These are phyloP conservation scores for Fusarium sp. DNA, from an alignment of 2,329 filamentous ascomycete species.

Conservation along the genomic window DNA sequence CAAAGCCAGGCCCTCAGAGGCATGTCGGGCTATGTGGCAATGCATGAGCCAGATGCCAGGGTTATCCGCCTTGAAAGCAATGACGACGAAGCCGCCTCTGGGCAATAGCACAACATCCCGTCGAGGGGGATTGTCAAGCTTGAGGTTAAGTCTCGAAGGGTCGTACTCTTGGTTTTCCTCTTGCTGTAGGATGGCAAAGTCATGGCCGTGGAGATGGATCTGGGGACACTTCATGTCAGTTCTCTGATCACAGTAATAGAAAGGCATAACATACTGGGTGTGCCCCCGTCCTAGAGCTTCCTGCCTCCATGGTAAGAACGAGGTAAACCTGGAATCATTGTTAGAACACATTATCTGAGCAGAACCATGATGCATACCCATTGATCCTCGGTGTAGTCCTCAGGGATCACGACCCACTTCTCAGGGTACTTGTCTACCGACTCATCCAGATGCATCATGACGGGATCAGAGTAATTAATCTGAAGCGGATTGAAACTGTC, in stretches of 20 bases:
- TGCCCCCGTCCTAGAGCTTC: constrained; percentile 7
- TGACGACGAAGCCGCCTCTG: constrained; percentile 59
- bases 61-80: constrained; percentile 65
- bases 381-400: constrained; percentile 38
- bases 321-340: constrained; percentile 26
- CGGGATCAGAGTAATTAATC: constrained; percentile 36
- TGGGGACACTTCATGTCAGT: constrained; percentile 3
- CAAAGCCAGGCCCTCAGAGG: constrained; percentile 49
- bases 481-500: constrained; percentile 30
- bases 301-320: constrained; percentile 31
- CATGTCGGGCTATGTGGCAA: constrained; percentile 66
- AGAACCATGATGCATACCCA: constrained; percentile 25
- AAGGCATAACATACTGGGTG: constrained; percentile 36
- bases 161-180: constrained; percentile 25
- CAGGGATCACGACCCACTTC: constrained; percentile 42
- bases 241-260: not conserved
- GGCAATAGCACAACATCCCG: constrained; percentile 66
- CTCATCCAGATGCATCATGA: constrained; percentile 34
- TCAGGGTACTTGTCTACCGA: not conserved
- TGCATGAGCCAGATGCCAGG: constrained; percentile 66
- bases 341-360: not conserved
- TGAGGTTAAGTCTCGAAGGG: constrained; percentile 28
- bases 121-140: constrained; percentile 62
- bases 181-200: constrained; percentile 43
- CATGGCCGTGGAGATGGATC: constrained; percentile 46